phyloP scores from a whole-genome alignment of 306 rosid genomes.

The Inga leiocalycina region DNA sequence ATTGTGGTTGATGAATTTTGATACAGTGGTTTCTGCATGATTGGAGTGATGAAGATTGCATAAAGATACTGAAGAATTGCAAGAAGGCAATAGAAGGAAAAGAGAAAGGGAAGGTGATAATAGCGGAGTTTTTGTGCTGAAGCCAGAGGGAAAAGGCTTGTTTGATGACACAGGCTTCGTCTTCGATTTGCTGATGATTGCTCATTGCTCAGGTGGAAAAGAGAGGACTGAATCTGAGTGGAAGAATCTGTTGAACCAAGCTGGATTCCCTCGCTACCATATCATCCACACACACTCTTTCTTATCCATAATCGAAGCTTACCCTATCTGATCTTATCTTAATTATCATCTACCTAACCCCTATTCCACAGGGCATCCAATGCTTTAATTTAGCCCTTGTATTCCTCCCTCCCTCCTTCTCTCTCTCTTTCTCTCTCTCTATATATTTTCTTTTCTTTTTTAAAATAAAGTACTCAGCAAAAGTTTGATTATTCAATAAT shows the following conservation, averaged over 20 bases:
- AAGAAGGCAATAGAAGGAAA: conserved; percentile 27
- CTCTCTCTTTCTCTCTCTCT: too few relatives aligned
- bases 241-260: not conserved
- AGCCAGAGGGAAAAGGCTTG: conserved; percentile 13
- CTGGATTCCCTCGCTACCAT: not conserved
- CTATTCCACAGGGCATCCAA: not conserved
- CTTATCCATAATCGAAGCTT: not conserved
- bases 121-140: conserved; percentile 21
- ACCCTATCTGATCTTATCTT: not conserved
- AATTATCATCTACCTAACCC: not conserved
- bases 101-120: conserved; percentile 34
- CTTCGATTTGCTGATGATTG: not conserved
- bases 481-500: too few relatives aligned
- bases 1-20: not conserved
- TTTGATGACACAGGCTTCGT: conserved; percentile 23
- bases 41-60: conserved; percentile 47
- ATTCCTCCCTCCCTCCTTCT: too few relatives aligned
- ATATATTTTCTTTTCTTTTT: too few relatives aligned
- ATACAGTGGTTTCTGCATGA: conserved; percentile 48
- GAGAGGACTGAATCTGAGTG: not conserved
- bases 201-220: not conserved
- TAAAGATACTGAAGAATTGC: conserved; percentile 35
- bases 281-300: not conserved
- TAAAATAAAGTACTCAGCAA: too few relatives aligned
- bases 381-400: too few relatives aligned